Conservation (phyloP, 2,329 filamentous ascomycete species). For the Lachnellula suecica region DNA sequence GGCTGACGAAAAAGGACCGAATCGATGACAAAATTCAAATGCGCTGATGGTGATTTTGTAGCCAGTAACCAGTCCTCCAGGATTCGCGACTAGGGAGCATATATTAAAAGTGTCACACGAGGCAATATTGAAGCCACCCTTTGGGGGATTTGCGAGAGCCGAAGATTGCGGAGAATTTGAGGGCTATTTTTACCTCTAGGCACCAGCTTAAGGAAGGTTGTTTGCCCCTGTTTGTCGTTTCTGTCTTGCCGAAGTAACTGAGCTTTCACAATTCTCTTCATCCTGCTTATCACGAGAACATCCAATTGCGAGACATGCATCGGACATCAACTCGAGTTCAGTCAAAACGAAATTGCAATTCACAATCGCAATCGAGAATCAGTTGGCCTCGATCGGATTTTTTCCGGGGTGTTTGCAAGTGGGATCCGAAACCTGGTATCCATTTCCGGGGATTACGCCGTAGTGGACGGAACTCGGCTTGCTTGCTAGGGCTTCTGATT, state of each 20-base stretch:
- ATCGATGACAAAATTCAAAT: not conserved
- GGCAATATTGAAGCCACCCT: constrained; percentile 6
- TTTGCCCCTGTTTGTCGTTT: not conserved
- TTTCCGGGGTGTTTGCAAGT: not conserved
- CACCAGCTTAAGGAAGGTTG: not conserved
- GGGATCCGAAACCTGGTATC: not conserved
- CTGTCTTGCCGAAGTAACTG: not conserved
- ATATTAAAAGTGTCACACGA: constrained; percentile 12
- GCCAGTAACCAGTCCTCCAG: constrained; percentile 5
- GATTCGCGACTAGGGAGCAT: constrained; percentile 6
- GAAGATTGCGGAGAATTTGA: not conserved
- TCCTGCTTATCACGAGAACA: not conserved
- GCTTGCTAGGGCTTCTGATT: not conserved
- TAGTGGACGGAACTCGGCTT: not conserved
- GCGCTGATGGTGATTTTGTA: not conserved
- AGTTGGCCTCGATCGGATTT: not conserved
- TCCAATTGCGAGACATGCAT: not conserved
- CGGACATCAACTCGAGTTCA: not conserved
- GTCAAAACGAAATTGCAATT: not conserved
- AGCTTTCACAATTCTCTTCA: too few species aligned
- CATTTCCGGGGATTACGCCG: not conserved
- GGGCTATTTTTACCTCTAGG: not conserved
- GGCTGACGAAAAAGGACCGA: constrained; percentile 7
- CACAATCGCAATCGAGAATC: not conserved
- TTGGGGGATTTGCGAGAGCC: not conserved